Percentiles rank a stretch among this genome's conserved stretches.
phyloP scores from a whole-genome alignment of 2,329 filamentous ascomycete genomes.

The Penicillium sp. region DNA sequence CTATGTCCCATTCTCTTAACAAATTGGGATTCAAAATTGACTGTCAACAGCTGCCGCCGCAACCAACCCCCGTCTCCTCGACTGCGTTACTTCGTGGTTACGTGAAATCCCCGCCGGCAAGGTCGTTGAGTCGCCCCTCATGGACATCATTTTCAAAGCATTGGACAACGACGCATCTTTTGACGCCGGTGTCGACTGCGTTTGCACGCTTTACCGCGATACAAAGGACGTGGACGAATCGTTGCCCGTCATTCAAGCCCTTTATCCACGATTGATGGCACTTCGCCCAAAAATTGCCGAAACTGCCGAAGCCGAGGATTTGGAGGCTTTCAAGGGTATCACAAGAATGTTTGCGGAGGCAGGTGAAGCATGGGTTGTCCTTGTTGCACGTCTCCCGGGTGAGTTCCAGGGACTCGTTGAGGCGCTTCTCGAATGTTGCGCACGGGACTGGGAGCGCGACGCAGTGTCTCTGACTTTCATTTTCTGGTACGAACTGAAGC shows the following conservation, averaged over 20 bases:
- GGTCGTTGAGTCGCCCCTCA: conserved; percentile 79
- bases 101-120: conserved; percentile 83
- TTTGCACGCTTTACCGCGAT: conserved; percentile 88
- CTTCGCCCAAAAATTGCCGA: conserved; percentile 74
- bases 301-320: conserved; percentile 76
- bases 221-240: conserved; percentile 93
- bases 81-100: conserved; percentile 96
- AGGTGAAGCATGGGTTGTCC: conserved; percentile 89
- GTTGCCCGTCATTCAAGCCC: conserved; percentile 72
- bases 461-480: conserved; percentile 91
- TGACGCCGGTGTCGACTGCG: conserved; percentile 84
- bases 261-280: conserved; percentile 78
- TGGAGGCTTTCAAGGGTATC: conserved; percentile 80
- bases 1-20: background rate
- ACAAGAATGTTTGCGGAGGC: conserved; percentile 91
- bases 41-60: conserved; percentile 64
- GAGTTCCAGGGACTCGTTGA: conserved; percentile 86
- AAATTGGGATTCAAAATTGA: conserved; percentile 19
- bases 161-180: conserved; percentile 74
- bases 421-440: conserved; percentile 85
- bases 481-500: conserved; percentile 98
- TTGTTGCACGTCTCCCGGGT: conserved; percentile 78
- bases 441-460: conserved; percentile 82
- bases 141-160: conserved; percentile 77
- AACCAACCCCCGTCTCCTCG: conserved; percentile 84